phyloP scores from a whole-genome alignment of 148 eudicot genomes.

The Persicaria tinctoria region DNA sequence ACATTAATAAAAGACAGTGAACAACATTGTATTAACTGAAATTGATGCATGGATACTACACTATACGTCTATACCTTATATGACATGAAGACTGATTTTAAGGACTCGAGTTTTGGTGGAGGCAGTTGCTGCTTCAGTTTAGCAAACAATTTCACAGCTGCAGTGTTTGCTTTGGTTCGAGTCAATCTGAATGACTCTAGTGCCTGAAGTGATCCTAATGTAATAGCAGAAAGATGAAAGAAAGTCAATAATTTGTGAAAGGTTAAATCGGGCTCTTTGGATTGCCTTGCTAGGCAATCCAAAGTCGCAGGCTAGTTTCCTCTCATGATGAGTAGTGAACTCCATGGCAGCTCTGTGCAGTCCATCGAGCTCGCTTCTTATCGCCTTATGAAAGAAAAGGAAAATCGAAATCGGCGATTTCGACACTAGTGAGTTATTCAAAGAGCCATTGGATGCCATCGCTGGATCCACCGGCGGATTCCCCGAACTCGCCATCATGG shows the following conservation, averaged over 20 bases:
- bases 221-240: not conserved
- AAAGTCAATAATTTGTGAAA: not conserved
- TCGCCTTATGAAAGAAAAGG: too few relatives aligned
- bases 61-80: conserved; percentile 30
- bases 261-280: not conserved
- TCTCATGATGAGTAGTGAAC: not conserved
- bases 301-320: conserved; percentile 40
- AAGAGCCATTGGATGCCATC: too few relatives aligned
- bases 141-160: conserved; percentile 28
- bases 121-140: conserved; percentile 35
- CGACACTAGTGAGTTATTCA: too few relatives aligned
- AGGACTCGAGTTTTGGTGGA: conserved; percentile 24
- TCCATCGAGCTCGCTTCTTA: too few relatives aligned
- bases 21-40: not conserved
- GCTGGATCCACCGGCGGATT: too few relatives aligned
- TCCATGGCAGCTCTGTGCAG: too few relatives aligned
- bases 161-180: conserved; percentile 12
- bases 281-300: conserved; percentile 14
- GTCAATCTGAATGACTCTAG: conserved; percentile 16
- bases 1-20: too few relatives aligned
- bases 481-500: too few relatives aligned
- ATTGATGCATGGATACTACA: not conserved
- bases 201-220: conserved; percentile 22
- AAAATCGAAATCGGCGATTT: too few relatives aligned
- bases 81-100: conserved; percentile 28